phyloP scores from a whole-genome alignment of 2,329 filamentous ascomycete species.

The Penicillium sp. region DNA sequence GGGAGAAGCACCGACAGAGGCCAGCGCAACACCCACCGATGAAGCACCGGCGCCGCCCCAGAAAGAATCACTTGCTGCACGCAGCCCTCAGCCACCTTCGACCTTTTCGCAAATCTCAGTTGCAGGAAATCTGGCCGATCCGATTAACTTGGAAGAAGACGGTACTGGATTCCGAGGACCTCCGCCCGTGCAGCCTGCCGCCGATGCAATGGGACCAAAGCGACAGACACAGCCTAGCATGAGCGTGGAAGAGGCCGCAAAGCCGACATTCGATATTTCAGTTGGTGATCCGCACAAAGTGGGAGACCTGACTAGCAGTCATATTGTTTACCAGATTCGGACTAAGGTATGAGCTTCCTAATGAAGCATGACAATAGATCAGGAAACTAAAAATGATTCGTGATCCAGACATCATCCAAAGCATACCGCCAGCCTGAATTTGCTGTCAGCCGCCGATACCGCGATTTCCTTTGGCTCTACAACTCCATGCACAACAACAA shows the following conservation, averaged over 20 bases:
- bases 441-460: constrained; percentile 87
- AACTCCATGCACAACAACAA: constrained; percentile 92
- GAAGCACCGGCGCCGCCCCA: constrained; percentile 60
- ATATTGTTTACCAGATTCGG: constrained; percentile 94
- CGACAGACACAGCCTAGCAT: constrained; percentile 71
- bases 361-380: neutral
- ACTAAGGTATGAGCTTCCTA: constrained; percentile 70
- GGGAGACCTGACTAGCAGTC: constrained; percentile 91
- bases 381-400: neutral
- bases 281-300: constrained; percentile 98
- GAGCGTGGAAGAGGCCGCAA: constrained; percentile 88
- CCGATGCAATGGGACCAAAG: constrained; percentile 44
- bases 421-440: constrained; percentile 92
- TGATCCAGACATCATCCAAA: constrained; percentile 80
- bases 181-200: constrained; percentile 59
- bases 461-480: constrained; percentile 97
- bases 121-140: constrained; percentile 58
- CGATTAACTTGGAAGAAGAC: constrained; percentile 71
- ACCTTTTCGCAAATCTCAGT: constrained; percentile 49
- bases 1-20: constrained; percentile 46
- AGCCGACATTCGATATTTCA: constrained; percentile 84
- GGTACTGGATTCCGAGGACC: constrained; percentile 63
- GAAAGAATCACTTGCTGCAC: constrained; percentile 53
- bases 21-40: constrained; percentile 45
- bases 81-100: constrained; percentile 39